Evolutionary conservation across 2,329 filamentous ascomycete species (phyloP).

Genomic region (Neonectria ditissima): DNA sequence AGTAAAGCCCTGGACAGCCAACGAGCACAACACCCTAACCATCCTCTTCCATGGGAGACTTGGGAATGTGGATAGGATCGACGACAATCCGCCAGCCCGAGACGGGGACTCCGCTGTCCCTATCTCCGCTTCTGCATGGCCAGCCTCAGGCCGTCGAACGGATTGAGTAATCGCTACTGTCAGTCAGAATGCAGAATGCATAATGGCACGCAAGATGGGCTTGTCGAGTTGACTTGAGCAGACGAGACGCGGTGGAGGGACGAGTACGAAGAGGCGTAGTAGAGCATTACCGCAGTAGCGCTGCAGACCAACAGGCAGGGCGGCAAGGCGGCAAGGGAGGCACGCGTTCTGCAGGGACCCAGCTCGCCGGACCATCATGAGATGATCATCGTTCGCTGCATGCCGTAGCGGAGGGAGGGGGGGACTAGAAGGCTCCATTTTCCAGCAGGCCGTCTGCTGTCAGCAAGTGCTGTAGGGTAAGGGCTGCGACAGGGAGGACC

Average conservation of each 20-base stretch:
- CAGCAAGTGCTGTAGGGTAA: slow-evolving; percentile 16
- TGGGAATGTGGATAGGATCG: neutral
- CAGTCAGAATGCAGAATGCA: neutral
- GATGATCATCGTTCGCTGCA: slow-evolving; percentile 45
- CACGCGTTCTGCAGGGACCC: slow-evolving; percentile 31
- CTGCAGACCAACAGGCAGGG: slow-evolving; percentile 21
- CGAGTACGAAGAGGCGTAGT: slow-evolving; percentile 3
- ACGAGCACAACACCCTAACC: neutral
- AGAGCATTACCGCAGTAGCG: slow-evolving; percentile 5
- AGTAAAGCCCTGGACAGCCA: neutral
- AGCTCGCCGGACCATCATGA: slow-evolving; percentile 41
- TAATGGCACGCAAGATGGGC: neutral
- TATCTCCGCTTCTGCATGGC: slow-evolving; percentile 18
- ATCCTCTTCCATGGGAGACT: slow-evolving; percentile 1
- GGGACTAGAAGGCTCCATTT: slow-evolving; percentile 20
- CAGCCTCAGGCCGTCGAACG: slow-evolving; percentile 1
- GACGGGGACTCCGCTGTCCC: slow-evolving; percentile 3
- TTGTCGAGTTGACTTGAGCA: neutral
- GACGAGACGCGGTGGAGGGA: neutral
- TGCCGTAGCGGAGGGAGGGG: slow-evolving; percentile 21
- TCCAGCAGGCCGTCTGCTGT: slow-evolving; percentile 18
- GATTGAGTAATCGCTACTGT: slow-evolving; percentile 5
- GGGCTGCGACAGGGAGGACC: slow-evolving; percentile 1
- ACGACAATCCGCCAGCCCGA: slow-evolving; percentile 10
- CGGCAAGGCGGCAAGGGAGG: slow-evolving; percentile 25